Evolutionary conservation across 1,284 basidiomycete genomes (phyloP), one percentile per base, ranked within the genome.

Genomic region (Volvariella volvacea): DNA sequence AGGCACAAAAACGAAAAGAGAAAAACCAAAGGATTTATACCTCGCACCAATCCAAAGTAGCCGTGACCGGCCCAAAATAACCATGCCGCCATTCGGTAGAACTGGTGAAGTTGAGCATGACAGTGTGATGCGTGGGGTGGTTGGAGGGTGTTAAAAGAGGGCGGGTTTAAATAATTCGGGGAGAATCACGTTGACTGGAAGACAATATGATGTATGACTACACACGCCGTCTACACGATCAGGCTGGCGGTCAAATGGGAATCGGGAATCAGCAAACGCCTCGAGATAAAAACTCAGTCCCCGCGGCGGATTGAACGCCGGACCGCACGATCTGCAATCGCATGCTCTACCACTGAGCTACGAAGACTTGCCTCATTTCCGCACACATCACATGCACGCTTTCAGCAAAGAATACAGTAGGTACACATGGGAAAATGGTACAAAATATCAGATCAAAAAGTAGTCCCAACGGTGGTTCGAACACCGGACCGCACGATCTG

Each of bases 41-140:
- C 68, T 83, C 80, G 52, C 81, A 85, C 79, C 80, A 85, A 55
- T 83, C 81, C 19, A 83, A 58, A 1, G 80, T 83, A 7, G 81
- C 73, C 1, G 82, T 85, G 31, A 80, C 72, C 10, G 77, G 77
- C 2, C 80, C 81, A 70, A 76, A 80, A 48, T 71, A 63, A 10
- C 75, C 76, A 31, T 55, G 51, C 33, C 58, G 60, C 31, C 59
- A 58, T 34, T 61, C 57, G 50, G 48, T 53, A 10, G 58, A 56
- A n/a, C 25, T 37, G n/a, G 20, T 42, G 22, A 42, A 41, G 30
- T 61, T 58, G 40, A 59, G 48, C 53, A 57, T 56, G 34, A 15
- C 30, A 31, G n/a, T 9, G 30, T 9, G 9, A n/a, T 31, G 9
- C 30, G n/a, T 31, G 30, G 30, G 44, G 41, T 31, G 43, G 32